A percentile compares a stretch with the other conserved stretches of the same genome.
Conservation (phyloP, 2,329 filamentous ascomycete species). For the Bipolaris victoriae region DNA sequence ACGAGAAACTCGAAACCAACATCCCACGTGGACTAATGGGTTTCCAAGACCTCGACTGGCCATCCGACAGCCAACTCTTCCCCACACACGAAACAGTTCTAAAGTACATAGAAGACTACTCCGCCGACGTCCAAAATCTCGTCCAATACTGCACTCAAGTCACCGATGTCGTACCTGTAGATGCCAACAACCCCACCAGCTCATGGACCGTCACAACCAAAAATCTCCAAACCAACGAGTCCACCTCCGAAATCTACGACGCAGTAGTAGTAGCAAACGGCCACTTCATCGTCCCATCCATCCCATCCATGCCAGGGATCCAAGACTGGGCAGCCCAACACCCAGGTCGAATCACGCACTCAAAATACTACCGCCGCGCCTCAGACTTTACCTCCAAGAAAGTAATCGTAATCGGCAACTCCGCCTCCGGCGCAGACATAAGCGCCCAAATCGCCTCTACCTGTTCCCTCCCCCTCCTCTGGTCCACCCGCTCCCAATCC, state of each 20-base stretch:
- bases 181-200: conserved; percentile 20
- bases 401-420: conserved; percentile 83
- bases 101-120: conserved; percentile 75
- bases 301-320: conserved; percentile 52
- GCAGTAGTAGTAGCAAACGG: conserved; percentile 57
- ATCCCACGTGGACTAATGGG: conserved; percentile 82
- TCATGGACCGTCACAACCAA: conserved; percentile 67
- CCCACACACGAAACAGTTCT: conserved; percentile 74
- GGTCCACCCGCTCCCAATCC: conserved; percentile 28
- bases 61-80: conserved; percentile 70
- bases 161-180: conserved; percentile 58
- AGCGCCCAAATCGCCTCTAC: conserved; percentile 75
- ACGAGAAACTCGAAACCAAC: conserved; percentile 83
- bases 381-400: conserved; percentile 69
- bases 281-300: conserved; percentile 56
- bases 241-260: conserved; percentile 59
- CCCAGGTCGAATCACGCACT: conserved; percentile 56
- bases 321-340: conserved; percentile 48
- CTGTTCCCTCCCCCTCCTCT: conserved; percentile 66
- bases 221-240: conserved; percentile 55
- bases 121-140: conserved; percentile 68
- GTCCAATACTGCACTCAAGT: conserved; percentile 76
- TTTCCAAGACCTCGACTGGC: conserved; percentile 74
- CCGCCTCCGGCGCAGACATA: conserved; percentile 84
- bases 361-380: conserved; percentile 77